Evolutionary conservation across 1,139 yeast genomes (phyloP).

Genomic region (Suhomyces wounanorum): DNA sequence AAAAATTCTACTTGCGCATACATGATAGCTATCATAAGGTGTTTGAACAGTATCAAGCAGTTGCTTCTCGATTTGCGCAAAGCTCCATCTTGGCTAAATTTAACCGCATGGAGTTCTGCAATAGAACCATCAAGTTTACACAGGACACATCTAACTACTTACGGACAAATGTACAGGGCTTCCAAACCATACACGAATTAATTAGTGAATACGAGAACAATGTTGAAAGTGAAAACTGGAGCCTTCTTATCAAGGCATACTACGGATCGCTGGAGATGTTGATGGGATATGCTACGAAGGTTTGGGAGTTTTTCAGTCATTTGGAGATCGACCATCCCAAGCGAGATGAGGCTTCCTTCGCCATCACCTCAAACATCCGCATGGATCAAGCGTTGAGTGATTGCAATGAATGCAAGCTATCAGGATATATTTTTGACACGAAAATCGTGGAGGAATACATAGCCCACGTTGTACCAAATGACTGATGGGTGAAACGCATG

Average conservation of each 20-base stretch:
- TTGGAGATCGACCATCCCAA: conserved; percentile 16
- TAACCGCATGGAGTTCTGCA: background rate
- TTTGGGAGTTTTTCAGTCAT: conserved; percentile 32
- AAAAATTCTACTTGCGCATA: conserved; percentile 9
- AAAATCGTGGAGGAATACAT: conserved; percentile 30
- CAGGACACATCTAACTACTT: conserved; percentile 3
- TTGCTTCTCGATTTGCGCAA: conserved; percentile 6
- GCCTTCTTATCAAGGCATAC: conserved; percentile 23
- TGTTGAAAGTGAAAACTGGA: conserved; percentile 14
- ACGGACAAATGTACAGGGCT: background rate
- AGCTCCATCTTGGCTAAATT: conserved; percentile 3
- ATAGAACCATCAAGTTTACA: background rate
- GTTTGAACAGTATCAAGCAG: conserved; percentile 5
- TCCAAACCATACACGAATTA: background rate
- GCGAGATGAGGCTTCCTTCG: conserved; percentile 8
- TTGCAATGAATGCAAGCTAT: conserved; percentile 18
- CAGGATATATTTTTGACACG: conserved; percentile 27
- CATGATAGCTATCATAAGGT: conserved; percentile 11
- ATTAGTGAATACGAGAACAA: conserved; percentile 1
- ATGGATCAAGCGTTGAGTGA: conserved; percentile 28
- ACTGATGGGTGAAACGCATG: background rate
- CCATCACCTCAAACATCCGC: conserved; percentile 21
- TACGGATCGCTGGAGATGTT: conserved; percentile 37
- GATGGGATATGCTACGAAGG: conserved; percentile 26
- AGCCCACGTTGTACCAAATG: conserved; percentile 22